Conservation (phyloP, 1,139 yeast genomes). For the Lodderomyces orthopsilosis region DNA sequence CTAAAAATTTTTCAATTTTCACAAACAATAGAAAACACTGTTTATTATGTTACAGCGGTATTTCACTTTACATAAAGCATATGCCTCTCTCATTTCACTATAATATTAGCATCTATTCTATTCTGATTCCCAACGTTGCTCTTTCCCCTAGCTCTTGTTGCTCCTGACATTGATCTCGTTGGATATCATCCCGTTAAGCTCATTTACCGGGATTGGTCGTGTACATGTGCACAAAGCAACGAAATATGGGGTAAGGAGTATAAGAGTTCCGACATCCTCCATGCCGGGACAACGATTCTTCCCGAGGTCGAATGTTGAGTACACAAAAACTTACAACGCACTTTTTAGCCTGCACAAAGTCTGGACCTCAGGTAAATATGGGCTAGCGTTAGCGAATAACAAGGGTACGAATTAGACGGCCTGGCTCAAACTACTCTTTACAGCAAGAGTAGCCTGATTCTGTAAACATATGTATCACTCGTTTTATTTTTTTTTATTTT, state of each 20-base stretch:
- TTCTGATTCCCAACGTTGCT: too few species aligned
- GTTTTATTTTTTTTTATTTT: too few species aligned
- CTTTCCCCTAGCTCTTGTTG: too few species aligned
- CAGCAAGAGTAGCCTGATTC: neutral
- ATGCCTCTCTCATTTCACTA: too few species aligned
- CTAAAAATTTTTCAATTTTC: neutral
- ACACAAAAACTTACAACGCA: neutral
- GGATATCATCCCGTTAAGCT: too few species aligned
- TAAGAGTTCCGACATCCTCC: constrained; percentile 1
- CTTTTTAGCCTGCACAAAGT: neutral
- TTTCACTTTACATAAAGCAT: too few species aligned
- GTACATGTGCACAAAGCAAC: neutral
- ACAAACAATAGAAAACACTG: too few species aligned
- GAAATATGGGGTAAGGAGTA: constrained; percentile 2
- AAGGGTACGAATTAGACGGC: neutral
- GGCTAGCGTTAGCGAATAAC: neutral
- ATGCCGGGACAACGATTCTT: constrained; percentile 1
- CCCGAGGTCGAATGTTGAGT: neutral
- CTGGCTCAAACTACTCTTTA: neutral
- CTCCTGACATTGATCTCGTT: too few species aligned
- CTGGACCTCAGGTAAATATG: neutral
- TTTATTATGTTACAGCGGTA: too few species aligned
- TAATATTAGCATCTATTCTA: too few species aligned
- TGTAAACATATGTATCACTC: too few species aligned
- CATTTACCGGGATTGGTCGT: neutral